Conservation (phyloP, 2,329 filamentous ascomycete species). For the Tolypocladium ovalisporum region DNA sequence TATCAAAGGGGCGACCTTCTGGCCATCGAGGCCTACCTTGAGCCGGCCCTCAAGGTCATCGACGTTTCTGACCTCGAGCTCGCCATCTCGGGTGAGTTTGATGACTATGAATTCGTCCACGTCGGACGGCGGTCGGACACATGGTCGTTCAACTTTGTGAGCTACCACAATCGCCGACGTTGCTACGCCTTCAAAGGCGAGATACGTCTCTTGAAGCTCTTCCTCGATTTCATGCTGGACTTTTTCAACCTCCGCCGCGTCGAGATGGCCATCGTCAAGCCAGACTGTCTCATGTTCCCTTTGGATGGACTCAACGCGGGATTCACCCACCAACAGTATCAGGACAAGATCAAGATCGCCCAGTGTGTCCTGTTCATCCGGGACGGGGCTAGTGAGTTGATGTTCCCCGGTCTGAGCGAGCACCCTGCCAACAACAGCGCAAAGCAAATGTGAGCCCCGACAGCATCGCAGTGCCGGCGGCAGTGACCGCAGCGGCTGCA, state of each 20-base stretch:
- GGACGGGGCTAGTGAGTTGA: not conserved
- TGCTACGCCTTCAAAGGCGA: conserved; percentile 8
- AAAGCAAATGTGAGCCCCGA: not conserved
- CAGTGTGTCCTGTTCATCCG: not conserved
- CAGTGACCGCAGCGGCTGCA: not conserved
- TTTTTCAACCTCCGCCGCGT: not conserved
- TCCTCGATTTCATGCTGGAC: not conserved
- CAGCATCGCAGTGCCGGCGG: not conserved
- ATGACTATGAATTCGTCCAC: not conserved
- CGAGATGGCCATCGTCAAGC: not conserved
- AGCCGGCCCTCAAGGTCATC: not conserved
- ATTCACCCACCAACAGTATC: not conserved
- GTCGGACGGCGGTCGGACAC: not conserved
- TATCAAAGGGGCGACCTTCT: not conserved
- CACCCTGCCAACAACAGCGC: not conserved
- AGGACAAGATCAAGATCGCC: not conserved
- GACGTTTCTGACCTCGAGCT: not conserved
- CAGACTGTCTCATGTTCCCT: not conserved
- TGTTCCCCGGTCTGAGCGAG: not conserved
- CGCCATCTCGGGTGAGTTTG: not conserved
- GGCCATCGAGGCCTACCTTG: not conserved
- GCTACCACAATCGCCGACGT: not conserved
- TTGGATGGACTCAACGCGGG: not conserved
- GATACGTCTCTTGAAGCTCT: conserved; percentile 1
- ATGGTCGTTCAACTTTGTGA: conserved; percentile 3